Evolutionary conservation across 352 stramenopile genomes (phyloP).

Genomic region (Pythium brassicae): DNA sequence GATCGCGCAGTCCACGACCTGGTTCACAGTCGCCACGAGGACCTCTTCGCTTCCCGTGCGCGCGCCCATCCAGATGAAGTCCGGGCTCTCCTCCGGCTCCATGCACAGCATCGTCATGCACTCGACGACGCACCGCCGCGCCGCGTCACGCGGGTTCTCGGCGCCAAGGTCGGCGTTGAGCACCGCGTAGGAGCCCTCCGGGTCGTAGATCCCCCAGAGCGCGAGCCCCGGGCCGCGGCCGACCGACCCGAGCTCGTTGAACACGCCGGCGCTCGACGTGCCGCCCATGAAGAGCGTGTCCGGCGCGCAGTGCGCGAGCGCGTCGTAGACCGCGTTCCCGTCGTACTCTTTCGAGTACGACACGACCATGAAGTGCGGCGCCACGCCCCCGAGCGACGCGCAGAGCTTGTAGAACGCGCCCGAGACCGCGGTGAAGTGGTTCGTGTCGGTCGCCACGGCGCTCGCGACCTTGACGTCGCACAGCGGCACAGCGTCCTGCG

Average conservation of each 20-base stretch:
- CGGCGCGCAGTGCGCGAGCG: slow-evolving; percentile 50
- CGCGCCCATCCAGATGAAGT: slow-evolving; percentile 76
- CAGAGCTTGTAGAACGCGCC: slow-evolving; percentile 59
- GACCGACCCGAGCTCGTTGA: slow-evolving; percentile 31
- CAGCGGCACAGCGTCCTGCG: slow-evolving; percentile 11
- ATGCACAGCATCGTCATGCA: slow-evolving; percentile 72
- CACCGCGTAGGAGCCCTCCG: slow-evolving; percentile 76
- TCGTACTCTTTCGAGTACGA: slow-evolving; percentile 69
- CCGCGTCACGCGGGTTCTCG: slow-evolving; percentile 60
- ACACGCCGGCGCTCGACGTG: slow-evolving; percentile 69
- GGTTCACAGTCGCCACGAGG: slow-evolving; percentile 59
- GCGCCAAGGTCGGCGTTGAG: slow-evolving; percentile 59
- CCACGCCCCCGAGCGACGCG: slow-evolving; percentile 45
- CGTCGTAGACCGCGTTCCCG: slow-evolving; percentile 48
- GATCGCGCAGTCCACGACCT: slow-evolving; percentile 72
- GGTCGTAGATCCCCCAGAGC: slow-evolving; percentile 81
- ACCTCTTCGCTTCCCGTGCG: slow-evolving; percentile 59
- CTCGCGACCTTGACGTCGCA: slow-evolving; percentile 70
- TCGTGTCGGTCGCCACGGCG: slow-evolving; percentile 52
- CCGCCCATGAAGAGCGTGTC: slow-evolving; percentile 82
- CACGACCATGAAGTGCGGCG: slow-evolving; percentile 77
- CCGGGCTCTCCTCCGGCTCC: slow-evolving; percentile 66
- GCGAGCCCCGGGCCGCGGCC: slow-evolving; percentile 41
- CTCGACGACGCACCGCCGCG: slow-evolving; percentile 51
- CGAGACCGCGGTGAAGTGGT: slow-evolving; percentile 48